Percentiles rank a stretch among this genome's conserved stretches.
Conservation (phyloP, 2,329 filamentous ascomycete genomes). For the Penicillium frequentans region DNA sequence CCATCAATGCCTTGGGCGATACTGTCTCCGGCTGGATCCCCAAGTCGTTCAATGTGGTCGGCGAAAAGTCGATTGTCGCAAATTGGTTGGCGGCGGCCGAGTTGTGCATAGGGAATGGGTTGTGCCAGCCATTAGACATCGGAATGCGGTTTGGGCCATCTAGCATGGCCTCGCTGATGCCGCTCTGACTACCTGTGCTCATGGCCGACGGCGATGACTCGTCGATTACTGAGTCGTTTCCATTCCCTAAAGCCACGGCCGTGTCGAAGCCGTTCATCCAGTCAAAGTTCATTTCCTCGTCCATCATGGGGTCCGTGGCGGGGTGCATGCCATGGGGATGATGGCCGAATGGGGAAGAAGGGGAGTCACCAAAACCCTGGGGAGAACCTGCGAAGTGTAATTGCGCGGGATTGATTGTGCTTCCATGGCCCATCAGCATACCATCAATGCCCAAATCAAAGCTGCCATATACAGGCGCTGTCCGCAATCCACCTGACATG, state of each 20-base stretch:
- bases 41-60: constrained; percentile 72
- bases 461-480: constrained; percentile 71
- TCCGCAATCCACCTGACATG: constrained; percentile 67
- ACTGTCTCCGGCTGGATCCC: constrained; percentile 70
- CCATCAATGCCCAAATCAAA: constrained; percentile 71
- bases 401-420: constrained; percentile 64
- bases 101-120: constrained; percentile 67
- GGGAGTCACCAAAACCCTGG: constrained; percentile 49
- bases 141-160: constrained; percentile 69
- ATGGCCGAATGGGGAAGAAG: constrained; percentile 43
- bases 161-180: constrained; percentile 78
- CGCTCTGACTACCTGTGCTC: constrained; percentile 87
- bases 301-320: constrained; percentile 57
- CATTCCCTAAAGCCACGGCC: constrained; percentile 67
- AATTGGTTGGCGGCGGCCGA: constrained; percentile 67
- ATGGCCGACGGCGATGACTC: constrained; percentile 94
- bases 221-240: constrained; percentile 79
- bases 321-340: constrained; percentile 55
- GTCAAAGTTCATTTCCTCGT: constrained; percentile 74
- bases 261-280: constrained; percentile 84
- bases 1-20: constrained; percentile 72
- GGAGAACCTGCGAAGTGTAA: constrained; percentile 83
- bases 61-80: constrained; percentile 67
- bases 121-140: constrained; percentile 64
- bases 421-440: constrained; percentile 65